Evolutionary conservation across 495 filamentous ascomycete genomes (phyloP).

Genomic region (Xylaria scruposa): DNA sequence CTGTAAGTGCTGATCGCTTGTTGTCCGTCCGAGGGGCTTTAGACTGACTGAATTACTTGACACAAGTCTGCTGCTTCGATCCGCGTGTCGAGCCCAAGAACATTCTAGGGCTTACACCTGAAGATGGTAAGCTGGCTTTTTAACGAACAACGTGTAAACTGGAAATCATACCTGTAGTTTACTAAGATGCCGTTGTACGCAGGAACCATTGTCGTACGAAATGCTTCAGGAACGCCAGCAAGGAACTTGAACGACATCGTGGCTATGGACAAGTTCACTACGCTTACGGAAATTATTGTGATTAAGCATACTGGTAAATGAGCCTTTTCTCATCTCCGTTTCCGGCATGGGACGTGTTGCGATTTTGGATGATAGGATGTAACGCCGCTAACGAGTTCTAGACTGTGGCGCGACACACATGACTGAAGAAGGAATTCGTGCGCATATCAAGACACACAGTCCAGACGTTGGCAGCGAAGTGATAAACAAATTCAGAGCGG

Average conservation of each 20-base stretch:
- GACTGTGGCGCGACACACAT: conserved; percentile 9
- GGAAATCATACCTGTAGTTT: not conserved
- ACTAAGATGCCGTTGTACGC: not conserved
- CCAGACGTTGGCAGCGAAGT: not conserved
- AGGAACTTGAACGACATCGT: conserved; percentile 13
- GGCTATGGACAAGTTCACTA: not conserved
- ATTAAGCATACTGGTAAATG: conserved; percentile 9
- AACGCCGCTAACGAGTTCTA: not conserved
- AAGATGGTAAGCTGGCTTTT: not conserved
- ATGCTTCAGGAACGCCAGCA: conserved; percentile 3
- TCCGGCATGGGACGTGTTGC: not conserved
- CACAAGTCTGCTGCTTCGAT: conserved; percentile 4
- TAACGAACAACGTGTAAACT: not conserved
- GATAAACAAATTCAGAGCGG: not conserved
- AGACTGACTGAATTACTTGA: not conserved
- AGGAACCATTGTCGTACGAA: conserved; percentile 2
- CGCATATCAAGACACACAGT: conserved; percentile 7
- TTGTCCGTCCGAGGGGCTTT: too few relatives aligned
- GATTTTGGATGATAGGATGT: not conserved
- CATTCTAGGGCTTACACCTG: not conserved
- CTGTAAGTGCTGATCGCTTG: not conserved
- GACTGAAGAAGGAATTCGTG: conserved; percentile 12
- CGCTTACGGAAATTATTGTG: conserved; percentile 10
- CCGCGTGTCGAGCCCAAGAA: not conserved
- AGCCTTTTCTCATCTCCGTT: not conserved